Evolutionary conservation across 1,284 basidiomycete species (phyloP).

Genomic region (Athelia psychrophila): DNA sequence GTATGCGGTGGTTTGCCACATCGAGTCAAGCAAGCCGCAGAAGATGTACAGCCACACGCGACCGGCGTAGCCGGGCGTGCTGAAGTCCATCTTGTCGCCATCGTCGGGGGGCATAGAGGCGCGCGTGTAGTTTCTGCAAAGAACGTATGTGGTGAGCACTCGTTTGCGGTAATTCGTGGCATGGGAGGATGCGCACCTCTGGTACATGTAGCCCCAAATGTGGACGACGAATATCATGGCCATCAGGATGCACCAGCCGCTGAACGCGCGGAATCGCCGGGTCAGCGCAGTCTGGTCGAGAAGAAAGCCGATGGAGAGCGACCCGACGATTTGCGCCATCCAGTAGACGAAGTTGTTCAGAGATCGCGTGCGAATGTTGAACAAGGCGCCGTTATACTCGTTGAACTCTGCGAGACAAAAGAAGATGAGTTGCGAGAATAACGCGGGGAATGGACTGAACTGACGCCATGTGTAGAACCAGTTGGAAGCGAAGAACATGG

Average conservation of each 20-base stretch:
- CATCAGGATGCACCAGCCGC: slow-evolving; percentile 58
- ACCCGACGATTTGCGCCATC: slow-evolving; percentile 64
- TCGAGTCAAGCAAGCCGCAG: slow-evolving; percentile 53
- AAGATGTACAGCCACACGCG: slow-evolving; percentile 60
- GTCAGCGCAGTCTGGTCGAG: slow-evolving; percentile 53
- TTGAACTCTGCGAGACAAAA: slow-evolving; percentile 52
- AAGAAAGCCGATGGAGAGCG: slow-evolving; percentile 58
- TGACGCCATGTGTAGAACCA: slow-evolving; percentile 78
- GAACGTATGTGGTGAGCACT: background rate
- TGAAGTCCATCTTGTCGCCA: slow-evolving; percentile 49
- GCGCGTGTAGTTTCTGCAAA: slow-evolving; percentile 56
- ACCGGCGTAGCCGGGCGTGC: slow-evolving; percentile 47
- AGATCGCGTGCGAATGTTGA: slow-evolving; percentile 64
- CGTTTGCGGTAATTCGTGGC: background rate
- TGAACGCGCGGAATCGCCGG: slow-evolving; percentile 62
- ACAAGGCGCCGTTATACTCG: slow-evolving; percentile 61
- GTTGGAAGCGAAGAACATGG: slow-evolving; percentile 72
- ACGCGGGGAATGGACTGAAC: slow-evolving; percentile 18
- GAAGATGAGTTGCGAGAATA: background rate
- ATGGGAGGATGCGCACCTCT: slow-evolving; percentile 42
- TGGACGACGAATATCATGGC: slow-evolving; percentile 62
- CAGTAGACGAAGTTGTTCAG: slow-evolving; percentile 71
- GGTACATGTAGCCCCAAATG: slow-evolving; percentile 69
- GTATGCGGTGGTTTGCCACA: slow-evolving; percentile 60
- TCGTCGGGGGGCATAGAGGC: slow-evolving; percentile 33